phyloP scores from a whole-genome alignment of 2,329 filamentous ascomycete genomes.

The Botryotinia calthae region DNA sequence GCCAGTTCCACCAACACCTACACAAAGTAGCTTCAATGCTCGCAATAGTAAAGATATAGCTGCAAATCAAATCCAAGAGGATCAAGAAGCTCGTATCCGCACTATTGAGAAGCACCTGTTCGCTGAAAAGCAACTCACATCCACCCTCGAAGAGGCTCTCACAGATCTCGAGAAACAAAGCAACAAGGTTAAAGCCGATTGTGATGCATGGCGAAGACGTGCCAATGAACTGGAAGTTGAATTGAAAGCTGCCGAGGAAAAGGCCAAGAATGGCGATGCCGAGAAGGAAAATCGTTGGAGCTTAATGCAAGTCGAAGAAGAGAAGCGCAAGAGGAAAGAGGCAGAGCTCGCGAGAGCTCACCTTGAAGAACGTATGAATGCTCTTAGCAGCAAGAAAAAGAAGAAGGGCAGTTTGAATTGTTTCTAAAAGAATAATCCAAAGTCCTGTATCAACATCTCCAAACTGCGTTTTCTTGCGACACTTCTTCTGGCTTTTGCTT shows the following conservation, averaged over 20 bases:
- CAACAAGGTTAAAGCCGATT: constrained; percentile 87
- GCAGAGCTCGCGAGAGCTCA: constrained; percentile 86
- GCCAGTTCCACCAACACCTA: constrained; percentile 50
- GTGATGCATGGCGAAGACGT: constrained; percentile 87
- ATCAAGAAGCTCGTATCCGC: constrained; percentile 90
- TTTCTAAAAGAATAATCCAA: constrained; percentile 51
- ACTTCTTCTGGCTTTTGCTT: background rate
- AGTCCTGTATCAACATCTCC: constrained; percentile 4
- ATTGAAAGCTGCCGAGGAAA: constrained; percentile 53
- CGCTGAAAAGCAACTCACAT: constrained; percentile 93
- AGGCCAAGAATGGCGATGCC: constrained; percentile 38
- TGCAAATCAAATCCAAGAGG: constrained; percentile 79
- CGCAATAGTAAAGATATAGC: constrained; percentile 76
- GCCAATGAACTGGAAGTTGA: constrained; percentile 53
- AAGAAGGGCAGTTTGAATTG: constrained; percentile 94
- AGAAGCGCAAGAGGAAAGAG: constrained; percentile 85
- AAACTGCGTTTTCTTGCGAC: background rate
- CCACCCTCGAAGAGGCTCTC: constrained; percentile 91
- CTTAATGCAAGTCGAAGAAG: constrained; percentile 91
- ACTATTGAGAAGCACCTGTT: constrained; percentile 96
- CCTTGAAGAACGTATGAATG: constrained; percentile 92
- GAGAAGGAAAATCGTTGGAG: constrained; percentile 55
- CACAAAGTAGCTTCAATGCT: constrained; percentile 48
- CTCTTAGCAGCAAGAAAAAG: constrained; percentile 71
- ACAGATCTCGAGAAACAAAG: constrained; percentile 90